Base-by-base conservation (phyloP, 331 rosid genomes). In the Arachis monticola region DNA sequence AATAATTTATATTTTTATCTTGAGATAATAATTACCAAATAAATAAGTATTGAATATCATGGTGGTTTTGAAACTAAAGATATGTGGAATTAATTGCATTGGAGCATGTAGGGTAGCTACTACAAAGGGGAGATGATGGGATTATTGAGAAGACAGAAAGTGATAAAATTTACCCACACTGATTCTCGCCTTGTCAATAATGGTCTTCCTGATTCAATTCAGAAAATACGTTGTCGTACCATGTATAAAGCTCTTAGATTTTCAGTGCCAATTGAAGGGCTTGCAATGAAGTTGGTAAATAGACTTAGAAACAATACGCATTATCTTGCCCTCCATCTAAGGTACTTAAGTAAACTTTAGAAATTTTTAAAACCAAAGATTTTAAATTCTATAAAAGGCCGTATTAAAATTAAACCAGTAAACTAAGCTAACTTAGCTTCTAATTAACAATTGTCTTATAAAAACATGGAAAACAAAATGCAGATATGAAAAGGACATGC, bases 401-500 rank as follows among this genome's bases (percentile, higher is more conserved):
- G 30, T 27, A 27, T 27, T 27, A 27, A 27, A 27, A 27, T 0
- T 27, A 27, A 27, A 27, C 30, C 30, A 27, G 41, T 38, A 38
- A 38, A 5, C 5, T 38, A 38, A 3, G 41, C 5, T 3, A 38
- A 5, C 41, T 0, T 5, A 38, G 41, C 41, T 38, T 38, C 41
- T 38, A 38, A 38, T 38, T 38, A 38, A 38, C 41, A 38, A 3
- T 38, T 38, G 41, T 38, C 46, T 69, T 17, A 69, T 27, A 58
- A 68, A 32, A 38, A 46, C 6, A 52, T 17, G 60, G 50, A 38
- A 10, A 10, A 22, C 17, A 22, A 17, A 70, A 14, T 79, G 83
- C 80, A 88, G 92, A 74, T 88, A 91, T 72, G 96, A 91, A 77
- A 88, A 82, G 82, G 93, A 87, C 84, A 88, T 91, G 94, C 88